Conservation (phyloP, 306 rosid species). For the Cucumis cinereus region DNA sequence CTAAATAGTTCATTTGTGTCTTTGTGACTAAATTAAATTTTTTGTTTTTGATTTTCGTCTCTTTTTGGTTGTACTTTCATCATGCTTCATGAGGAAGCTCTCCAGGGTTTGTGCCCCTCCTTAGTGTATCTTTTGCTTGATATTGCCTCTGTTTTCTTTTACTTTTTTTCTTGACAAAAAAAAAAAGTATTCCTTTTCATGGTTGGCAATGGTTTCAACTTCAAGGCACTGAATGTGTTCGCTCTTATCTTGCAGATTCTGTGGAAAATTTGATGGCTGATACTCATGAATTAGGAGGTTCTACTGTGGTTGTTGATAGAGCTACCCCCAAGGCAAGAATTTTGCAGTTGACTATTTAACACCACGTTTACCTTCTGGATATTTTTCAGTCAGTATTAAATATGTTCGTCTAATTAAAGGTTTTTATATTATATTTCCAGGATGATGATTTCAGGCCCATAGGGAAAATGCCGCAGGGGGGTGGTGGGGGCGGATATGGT, state of each 20-base stretch:
- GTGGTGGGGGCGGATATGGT: slow-evolving; percentile 65
- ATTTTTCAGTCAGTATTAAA: neutral
- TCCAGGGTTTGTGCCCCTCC: neutral
- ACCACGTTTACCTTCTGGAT: neutral
- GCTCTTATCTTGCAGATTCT: slow-evolving; percentile 49
- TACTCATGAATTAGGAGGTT: slow-evolving; percentile 84
- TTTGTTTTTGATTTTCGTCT: neutral
- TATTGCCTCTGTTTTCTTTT: neutral
- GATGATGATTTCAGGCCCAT: slow-evolving; percentile 83
- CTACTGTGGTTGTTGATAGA: slow-evolving; percentile 85
- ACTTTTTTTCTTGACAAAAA: neutral
- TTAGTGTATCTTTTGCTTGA: neutral
- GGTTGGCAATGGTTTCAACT: neutral
- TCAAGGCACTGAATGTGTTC: neutral
- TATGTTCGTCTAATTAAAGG: neutral
- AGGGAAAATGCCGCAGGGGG: slow-evolving; percentile 64
- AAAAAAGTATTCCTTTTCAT: neutral
- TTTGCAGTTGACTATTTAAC: slow-evolving; percentile 1
- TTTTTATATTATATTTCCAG: slow-evolving; percentile 26
- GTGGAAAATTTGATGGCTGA: slow-evolving; percentile 88
- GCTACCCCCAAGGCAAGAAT: slow-evolving; percentile 90
- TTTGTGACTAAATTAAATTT: neutral
- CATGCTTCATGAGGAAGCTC: neutral
- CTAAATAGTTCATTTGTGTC: neutral
- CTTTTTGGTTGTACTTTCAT: neutral